phyloP scores from a whole-genome alignment of 2,329 filamentous ascomycete genomes.

The Raffaelea albimanens region DNA sequence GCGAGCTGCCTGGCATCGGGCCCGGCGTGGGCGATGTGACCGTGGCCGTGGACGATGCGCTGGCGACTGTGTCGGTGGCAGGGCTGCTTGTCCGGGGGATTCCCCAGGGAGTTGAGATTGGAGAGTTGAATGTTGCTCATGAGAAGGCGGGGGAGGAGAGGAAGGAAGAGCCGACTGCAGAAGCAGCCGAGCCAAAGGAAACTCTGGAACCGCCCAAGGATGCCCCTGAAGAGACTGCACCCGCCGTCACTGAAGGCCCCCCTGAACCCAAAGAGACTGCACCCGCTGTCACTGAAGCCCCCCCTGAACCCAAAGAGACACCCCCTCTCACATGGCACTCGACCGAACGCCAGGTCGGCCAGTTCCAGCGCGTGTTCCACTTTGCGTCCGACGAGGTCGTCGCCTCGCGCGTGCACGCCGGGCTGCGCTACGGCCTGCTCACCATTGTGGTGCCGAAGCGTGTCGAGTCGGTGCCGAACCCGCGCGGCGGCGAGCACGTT shows the following conservation, averaged over 20 bases:
- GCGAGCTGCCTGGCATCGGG: not conserved
- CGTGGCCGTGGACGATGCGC: not conserved
- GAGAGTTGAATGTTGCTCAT: not conserved
- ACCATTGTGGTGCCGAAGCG: constrained; percentile 1
- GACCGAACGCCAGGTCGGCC: not conserved
- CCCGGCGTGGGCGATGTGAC: not conserved
- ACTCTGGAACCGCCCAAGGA: not conserved
- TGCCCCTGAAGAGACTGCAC: not conserved
- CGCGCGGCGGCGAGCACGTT: too few relatives aligned
- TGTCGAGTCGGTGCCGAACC: not conserved
- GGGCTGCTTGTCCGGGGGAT: not conserved
- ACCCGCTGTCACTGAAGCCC: constrained; percentile 4
- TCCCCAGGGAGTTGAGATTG: not conserved
- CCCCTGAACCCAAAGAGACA: not conserved
- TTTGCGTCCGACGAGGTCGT: not conserved
- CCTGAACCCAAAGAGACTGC: not conserved
- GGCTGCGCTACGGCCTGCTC: not conserved
- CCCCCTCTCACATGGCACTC: not conserved
- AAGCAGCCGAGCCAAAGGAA: too few relatives aligned
- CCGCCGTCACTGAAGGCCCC: constrained; percentile 4
- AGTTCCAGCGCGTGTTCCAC: not conserved
- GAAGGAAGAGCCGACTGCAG: not conserved
- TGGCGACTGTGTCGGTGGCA: not conserved
- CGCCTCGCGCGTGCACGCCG: not conserved
- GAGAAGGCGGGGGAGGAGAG: not conserved